Base-by-base conservation (phyloP, 1,139 yeast genomes). In the Starmera stellimalicola region DNA sequence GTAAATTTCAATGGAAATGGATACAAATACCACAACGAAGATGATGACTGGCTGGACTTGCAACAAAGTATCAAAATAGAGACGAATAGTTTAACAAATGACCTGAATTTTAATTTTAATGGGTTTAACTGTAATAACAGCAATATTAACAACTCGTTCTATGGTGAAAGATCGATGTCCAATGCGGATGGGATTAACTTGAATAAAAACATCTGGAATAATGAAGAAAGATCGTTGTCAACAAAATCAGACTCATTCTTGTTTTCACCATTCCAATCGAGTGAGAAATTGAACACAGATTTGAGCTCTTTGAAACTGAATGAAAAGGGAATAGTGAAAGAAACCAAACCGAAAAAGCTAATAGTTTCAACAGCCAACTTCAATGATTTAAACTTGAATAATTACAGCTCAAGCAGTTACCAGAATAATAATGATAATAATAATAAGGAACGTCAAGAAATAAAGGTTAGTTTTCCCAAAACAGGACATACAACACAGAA, bases 401-500 rank as follows among this genome's bases (percentile, higher is more conserved):
- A 58, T 16, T 35, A 34, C 6, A 51, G 54, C 36, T 60, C 65
- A 4, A 45, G 65, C 65, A 65, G 1, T 54, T 60, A n/a, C 62
- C 63, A 4, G 47, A 31, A 44, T 8, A 37, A 16, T 29, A 37
- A 24, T 12, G 34, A 31, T 19, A 35, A 20, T 6, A 23, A 19
- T 19, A 19, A 19, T 20, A 20, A 20, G n/a, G 23, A n/a, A n/a
- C n/a, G n/a, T n/a, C n/a, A n/a, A n/a, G n/a, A n/a, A n/a, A n/a
- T n/a, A n/a, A n/a, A n/a, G n/a, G n/a, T n/a, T n/a, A n/a, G n/a
- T n/a, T n/a, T n/a, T n/a, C n/a, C n/a, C n/a, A n/a, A n/a, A n/a
- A n/a, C n/a, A 33, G 45, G 4, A 34, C 30, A 20, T 20, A 20
- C 7, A 25, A 27, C 6, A 37, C 16, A 11, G 16, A 30, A 5